Percentiles rank a stretch among this genome's conserved stretches.
Conservation (phyloP, 345 rosid species). For the Ceriops decandra region DNA sequence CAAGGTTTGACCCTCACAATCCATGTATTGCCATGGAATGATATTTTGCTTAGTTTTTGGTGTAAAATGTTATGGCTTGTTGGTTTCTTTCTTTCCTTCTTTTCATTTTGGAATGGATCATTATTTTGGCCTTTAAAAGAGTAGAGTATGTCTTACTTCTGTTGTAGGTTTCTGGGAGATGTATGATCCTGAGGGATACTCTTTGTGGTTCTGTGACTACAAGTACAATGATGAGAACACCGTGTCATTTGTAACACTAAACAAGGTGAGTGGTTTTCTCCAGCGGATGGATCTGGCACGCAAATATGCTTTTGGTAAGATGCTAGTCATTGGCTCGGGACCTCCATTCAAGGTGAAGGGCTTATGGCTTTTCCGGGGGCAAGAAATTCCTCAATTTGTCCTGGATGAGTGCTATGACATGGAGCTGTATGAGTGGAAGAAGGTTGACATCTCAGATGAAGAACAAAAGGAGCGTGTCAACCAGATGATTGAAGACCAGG, state of each 20-base stretch:
- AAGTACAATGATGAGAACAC: slow-evolving; percentile 96
- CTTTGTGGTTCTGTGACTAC: slow-evolving; percentile 96
- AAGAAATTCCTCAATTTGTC: slow-evolving; percentile 77
- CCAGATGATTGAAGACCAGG: slow-evolving; percentile 91
- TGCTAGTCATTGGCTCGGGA: slow-evolving; percentile 73
- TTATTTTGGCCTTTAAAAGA: not conserved
- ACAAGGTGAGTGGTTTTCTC: slow-evolving; percentile 94
- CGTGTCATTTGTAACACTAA: slow-evolving; percentile 78
- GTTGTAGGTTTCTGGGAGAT: slow-evolving; percentile 94
- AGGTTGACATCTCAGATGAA: slow-evolving; percentile 77
- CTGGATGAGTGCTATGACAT: slow-evolving; percentile 92
- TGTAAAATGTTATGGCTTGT: not conserved
- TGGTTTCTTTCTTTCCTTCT: slow-evolving; percentile 4
- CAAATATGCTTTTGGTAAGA: slow-evolving; percentile 93
- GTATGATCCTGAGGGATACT: slow-evolving; percentile 98
- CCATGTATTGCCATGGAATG: not conserved
- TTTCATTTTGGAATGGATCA: no score
- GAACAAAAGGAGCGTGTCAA: slow-evolving; percentile 85
- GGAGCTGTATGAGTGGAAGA: slow-evolving; percentile 94
- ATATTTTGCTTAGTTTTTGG: not conserved
- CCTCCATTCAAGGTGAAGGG: slow-evolving; percentile 95
- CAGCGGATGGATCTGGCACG: slow-evolving; percentile 96
- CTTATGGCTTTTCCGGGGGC: slow-evolving; percentile 94
- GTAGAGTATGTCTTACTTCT: not conserved
- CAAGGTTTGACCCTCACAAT: no score